A percentile compares a stretch with the other conserved stretches of the same genome.
phyloP scores from a whole-genome alignment of 768 basidiomycete species.

The Candolleomyces aberdarensis region DNA sequence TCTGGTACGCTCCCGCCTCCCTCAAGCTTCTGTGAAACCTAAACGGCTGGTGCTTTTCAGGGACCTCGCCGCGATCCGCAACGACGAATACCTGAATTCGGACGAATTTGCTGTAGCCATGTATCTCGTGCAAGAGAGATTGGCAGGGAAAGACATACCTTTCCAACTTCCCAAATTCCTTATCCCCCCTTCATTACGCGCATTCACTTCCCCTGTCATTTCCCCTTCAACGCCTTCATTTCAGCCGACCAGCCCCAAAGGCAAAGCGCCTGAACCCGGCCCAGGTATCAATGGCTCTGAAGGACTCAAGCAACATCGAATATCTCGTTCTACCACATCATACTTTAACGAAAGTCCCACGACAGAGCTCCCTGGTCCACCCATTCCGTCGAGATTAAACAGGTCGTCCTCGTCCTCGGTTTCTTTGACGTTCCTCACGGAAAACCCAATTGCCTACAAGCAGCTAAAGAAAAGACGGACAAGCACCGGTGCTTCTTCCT shows the following conservation, averaged over 20 bases:
- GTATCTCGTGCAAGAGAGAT: constrained; percentile 30
- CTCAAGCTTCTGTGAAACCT: not conserved
- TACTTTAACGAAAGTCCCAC: not conserved
- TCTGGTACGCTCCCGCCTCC: constrained; percentile 28
- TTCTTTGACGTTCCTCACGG: not conserved
- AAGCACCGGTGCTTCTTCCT: not conserved
- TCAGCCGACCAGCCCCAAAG: not conserved
- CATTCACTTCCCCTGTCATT: not conserved
- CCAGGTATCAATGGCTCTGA: not conserved
- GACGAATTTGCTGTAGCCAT: constrained; percentile 37
- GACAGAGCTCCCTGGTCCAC: not conserved
- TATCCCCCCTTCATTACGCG: constrained; percentile 24
- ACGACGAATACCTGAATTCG: constrained; percentile 30
- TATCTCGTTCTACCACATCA: not conserved
- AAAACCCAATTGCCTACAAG: not conserved
- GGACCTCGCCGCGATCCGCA: constrained; percentile 32
- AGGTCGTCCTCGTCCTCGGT: not conserved
- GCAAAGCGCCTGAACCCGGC: not conserved
- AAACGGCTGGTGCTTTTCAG: constrained; percentile 13
- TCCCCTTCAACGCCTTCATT: not conserved
- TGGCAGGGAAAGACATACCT: constrained; percentile 31
- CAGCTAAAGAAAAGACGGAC: not conserved
- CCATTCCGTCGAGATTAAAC: not conserved
- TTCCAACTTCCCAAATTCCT: constrained; percentile 28
- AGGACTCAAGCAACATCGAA: not conserved